Evolutionary conservation across 1,284 basidiomycete genomes (phyloP), one percentile per base, ranked within the genome.

Genomic region (Sphagnurus paluster): DNA sequence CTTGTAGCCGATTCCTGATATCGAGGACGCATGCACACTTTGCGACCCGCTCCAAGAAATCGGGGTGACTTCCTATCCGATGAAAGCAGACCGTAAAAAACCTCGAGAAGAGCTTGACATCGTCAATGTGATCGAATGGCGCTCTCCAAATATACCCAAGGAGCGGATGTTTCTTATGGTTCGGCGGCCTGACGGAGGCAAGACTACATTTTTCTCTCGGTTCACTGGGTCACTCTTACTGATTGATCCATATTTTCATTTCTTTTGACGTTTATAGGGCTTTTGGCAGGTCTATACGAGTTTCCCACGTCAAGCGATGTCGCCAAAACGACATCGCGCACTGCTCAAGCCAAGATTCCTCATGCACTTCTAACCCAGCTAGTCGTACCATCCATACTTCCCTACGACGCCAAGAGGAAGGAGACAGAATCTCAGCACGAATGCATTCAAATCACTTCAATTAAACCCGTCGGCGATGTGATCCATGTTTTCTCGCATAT

Each of bases 401-500:
- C 49, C 6, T 47, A 37, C 19, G 37, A 47, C 24, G 17, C 32
- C 26, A 44, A 32, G 37, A 40, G n/a, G n/a, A n/a, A 41, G 14
- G 42, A 37, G 26, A 30, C 39, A 34, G 23, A 42, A 13, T 13
- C 17, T 24, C 11, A 17, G 7, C 30, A 5, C 23, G 48, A 50
- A 45, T 34, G 32, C 11, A 40, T 72, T 39, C 66, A 60, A 23
- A 73, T 86, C 28, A 61, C 66, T 29, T 67, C 72, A 43, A 70
- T 83, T 41, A 68, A 70, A 46, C 67, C 72, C 13, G 77, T 70
- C 16, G 84, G 85, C 13, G 80, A 86, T 48, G 81, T 96, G 25
- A 56, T 84, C 1, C 94, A 97, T 60, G 72, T 93, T 42, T 98
- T 97, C 68, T 91, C 88, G 2, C 94, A 98, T 64, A 90, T 97